These are phyloP conservation scores for Trichoderma cornu-damae DNA, from an alignment of 2,329 filamentous ascomycete genomes.

Conservation along the genomic window DNA sequence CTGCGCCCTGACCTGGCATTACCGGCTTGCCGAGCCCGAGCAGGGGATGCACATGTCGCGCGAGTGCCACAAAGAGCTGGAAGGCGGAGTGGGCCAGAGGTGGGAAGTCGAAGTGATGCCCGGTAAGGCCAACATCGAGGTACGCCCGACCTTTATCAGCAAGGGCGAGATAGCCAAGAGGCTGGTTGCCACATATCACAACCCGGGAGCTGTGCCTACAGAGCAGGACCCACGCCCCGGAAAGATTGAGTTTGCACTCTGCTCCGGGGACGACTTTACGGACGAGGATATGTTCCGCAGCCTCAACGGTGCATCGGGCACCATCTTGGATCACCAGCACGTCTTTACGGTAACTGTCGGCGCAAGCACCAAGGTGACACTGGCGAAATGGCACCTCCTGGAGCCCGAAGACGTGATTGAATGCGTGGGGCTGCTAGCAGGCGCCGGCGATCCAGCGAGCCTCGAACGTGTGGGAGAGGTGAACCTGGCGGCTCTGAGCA, in stretches of 20 bases:
- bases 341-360: conserved; percentile 91
- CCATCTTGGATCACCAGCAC: conserved; percentile 52
- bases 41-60: conserved; percentile 73
- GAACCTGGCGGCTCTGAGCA: conserved; percentile 51
- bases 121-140: conserved; percentile 94
- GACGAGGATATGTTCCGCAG: conserved; percentile 96
- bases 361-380: conserved; percentile 83
- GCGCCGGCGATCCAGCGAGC: conserved; percentile 37
- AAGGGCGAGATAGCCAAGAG: conserved; percentile 92
- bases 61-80: conserved; percentile 76
- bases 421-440: conserved; percentile 52
- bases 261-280: conserved; percentile 91
- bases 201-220: conserved; percentile 41
- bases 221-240: conserved; percentile 41
- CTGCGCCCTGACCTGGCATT: conserved; percentile 95
- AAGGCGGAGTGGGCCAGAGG: conserved; percentile 66
- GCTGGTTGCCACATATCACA: conserved; percentile 68
- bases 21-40: conserved; percentile 83
- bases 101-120: conserved; percentile 96
- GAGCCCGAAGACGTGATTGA: conserved; percentile 86
- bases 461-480: conserved; percentile 44
- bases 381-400: conserved; percentile 83
- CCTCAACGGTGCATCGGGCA: conserved; percentile 55
- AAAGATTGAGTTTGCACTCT: conserved; percentile 79
- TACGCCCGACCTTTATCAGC: conserved; percentile 95